A percentile compares a stretch with the other conserved stretches of the same genome.
Conservation (phyloP, 306 rosid genomes). For the Vigna radiata region DNA sequence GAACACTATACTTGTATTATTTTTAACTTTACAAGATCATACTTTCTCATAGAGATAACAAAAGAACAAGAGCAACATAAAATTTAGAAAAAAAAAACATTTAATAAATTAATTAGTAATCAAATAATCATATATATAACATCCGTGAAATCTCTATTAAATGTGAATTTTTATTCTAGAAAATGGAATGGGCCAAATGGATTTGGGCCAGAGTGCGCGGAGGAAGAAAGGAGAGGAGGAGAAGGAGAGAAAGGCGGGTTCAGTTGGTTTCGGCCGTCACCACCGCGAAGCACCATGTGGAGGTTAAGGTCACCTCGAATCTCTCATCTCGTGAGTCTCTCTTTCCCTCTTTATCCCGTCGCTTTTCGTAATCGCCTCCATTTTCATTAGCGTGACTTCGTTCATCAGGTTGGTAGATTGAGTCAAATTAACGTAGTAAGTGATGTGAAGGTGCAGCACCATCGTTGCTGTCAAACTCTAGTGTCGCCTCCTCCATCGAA, state of each 20-base stretch:
- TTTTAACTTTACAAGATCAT: no score
- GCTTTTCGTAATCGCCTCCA: neutral
- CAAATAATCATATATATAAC: no score
- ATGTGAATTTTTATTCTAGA: no score
- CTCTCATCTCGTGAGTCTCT: slow-evolving; percentile 45
- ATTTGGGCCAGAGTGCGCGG: neutral
- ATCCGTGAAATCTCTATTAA: no score
- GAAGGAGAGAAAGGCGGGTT: neutral
- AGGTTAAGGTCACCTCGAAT: slow-evolving; percentile 46
- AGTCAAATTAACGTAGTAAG: neutral
- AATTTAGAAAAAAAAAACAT: no score
- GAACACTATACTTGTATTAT: no score
- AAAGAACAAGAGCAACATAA: no score
- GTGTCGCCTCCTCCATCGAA: slow-evolving; percentile 9
- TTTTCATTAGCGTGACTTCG: neutral
- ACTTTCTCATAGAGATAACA: no score
- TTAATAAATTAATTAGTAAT: no score
- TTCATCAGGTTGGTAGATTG: slow-evolving; percentile 45
- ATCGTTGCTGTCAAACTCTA: slow-evolving; percentile 32
- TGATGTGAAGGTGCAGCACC: neutral
- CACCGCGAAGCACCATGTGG: slow-evolving; percentile 43
- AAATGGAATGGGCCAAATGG: neutral
- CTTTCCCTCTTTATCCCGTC: neutral
- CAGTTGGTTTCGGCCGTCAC: neutral
- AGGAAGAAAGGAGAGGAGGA: neutral